Conservation (phyloP, 1,284 basidiomycete species). For the Tylopilus orsonianus region DNA sequence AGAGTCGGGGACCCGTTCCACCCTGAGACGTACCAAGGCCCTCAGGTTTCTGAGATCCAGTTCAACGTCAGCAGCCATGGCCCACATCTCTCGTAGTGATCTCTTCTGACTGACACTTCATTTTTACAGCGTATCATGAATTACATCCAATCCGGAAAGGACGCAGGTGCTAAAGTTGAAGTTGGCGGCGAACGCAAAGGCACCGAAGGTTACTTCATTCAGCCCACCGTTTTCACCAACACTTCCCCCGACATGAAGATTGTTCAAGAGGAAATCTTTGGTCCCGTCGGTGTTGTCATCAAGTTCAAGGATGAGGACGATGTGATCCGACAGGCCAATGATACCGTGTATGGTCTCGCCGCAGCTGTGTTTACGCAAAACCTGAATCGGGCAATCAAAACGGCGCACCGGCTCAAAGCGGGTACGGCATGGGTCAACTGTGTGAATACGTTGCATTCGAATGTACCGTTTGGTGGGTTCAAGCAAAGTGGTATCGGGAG, state of each 20-base stretch:
- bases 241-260: constrained; percentile 81
- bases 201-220: constrained; percentile 71
- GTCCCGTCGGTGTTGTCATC: constrained; percentile 76
- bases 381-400: constrained; percentile 71
- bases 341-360: constrained; percentile 85
- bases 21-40: constrained; percentile 73
- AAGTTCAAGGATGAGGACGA: constrained; percentile 74
- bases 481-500: constrained; percentile 86
- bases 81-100: background rate
- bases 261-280: constrained; percentile 90
- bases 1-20: constrained; percentile 83
- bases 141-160: constrained; percentile 85
- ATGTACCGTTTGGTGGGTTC: constrained; percentile 86
- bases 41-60: constrained; percentile 79
- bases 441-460: constrained; percentile 62
- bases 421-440: constrained; percentile 87
- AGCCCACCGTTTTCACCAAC: constrained; percentile 88
- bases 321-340: constrained; percentile 79
- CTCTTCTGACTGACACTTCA: background rate
- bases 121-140: constrained; percentile 70
- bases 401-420: constrained; percentile 77
- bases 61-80: constrained; percentile 51
- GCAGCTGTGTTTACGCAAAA: constrained; percentile 83
- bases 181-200: constrained; percentile 77
- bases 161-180: constrained; percentile 81